Base-by-base conservation (phyloP, 2,329 filamentous ascomycete species). In the Rhinocladiella similis region DNA sequence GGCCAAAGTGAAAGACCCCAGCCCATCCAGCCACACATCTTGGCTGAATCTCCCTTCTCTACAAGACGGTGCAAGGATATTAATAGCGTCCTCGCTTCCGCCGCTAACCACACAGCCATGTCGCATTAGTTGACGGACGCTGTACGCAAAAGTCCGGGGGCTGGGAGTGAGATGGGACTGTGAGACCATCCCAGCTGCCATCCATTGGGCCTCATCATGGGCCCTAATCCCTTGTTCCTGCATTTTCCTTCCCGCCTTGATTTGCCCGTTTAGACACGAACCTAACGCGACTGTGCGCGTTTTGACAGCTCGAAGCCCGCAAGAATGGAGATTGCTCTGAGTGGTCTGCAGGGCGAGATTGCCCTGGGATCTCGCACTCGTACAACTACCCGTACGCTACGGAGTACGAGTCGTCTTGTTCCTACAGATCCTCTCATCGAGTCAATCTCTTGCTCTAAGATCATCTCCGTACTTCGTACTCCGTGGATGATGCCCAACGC, bases 81-180 rank as follows among this genome's bases (percentile, higher is more conserved):
- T 59, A 59, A 59, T 62, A 62, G 59, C 49, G 59, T 47, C 50
- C 54, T 51, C 50, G 50, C 56, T 54, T 50, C 59, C 59, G 59
- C 59, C 59, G 53, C 59, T 62, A 59, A 54, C 18, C 5, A 7
- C 19, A 12, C 42, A 22, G 14, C 38, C 20, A 27, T 20, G 3
- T 27, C 13, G 12, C 22, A 18, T 29, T 52, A n/a, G 16, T 27
- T 16, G 29, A 56, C 56, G 54, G 54, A 56, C 54, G 38, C 43
- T 20, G 3, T 13, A 29, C n/a, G 20, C n/a, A 16, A 53, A 56
- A 56, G 43, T 56, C 54, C 54, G 54, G 54, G 54, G 54, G 38
- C 38, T 41, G 38, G 38, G 38, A 41, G 38, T 7, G 25, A n/a
- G 10, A 20, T 20, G 41, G 18, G 41, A 43, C 41, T 19, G 38